Base-by-base conservation (phyloP, 306 rosid species). In the Dalbergia cochinchinensis region DNA sequence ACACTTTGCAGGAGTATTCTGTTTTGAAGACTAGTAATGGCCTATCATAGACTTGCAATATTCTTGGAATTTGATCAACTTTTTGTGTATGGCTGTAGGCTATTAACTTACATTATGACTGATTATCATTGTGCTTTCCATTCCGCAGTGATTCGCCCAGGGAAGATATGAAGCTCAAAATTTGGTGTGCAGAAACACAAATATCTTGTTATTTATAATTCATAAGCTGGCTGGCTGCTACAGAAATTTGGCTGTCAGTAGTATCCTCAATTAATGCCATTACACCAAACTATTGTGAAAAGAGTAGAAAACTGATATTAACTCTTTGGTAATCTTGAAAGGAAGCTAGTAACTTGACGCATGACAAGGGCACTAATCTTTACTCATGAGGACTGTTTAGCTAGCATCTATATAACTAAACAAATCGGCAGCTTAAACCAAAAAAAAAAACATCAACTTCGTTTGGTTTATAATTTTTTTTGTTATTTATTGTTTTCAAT, bases 1-100 rank as follows among this genome's bases (percentile, higher is more conserved):
- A 70, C 53, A 34, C 81, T 59, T 67, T 62, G 5, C 15, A 16
- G 48, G 67, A 79, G 7, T 35, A 26, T 59, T 34, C 45, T 74
- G 70, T 34, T 84, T 62, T 74, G 82, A 13, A 79, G 61, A 55
- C 78, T 18, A 58, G 83, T 78, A 78, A 50, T 69, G 74, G 82
- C 66, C 65, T 69, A 76, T 60, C 45, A 57, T 65, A 50, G 80
- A 66, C 60, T 54, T 16, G 5, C 60, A 54, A 6, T 54, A 45
- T 82, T 53, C 55, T 33, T 62, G 59, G 60, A 16, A 80, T 63
- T 65, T 68, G 61, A 69, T 76, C 39, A 19, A 55, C 51, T 83
- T 83, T 16, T 57, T 71, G 6, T 37, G 60, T 54, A 54, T 54
- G 60, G n/a, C 26, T 16, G 60, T 6, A 55, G 31, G 76, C 19